These are phyloP conservation scores for Globisporangium ultimum DNA, from an alignment of 352 stramenopile genomes.

Conservation along the genomic window DNA sequence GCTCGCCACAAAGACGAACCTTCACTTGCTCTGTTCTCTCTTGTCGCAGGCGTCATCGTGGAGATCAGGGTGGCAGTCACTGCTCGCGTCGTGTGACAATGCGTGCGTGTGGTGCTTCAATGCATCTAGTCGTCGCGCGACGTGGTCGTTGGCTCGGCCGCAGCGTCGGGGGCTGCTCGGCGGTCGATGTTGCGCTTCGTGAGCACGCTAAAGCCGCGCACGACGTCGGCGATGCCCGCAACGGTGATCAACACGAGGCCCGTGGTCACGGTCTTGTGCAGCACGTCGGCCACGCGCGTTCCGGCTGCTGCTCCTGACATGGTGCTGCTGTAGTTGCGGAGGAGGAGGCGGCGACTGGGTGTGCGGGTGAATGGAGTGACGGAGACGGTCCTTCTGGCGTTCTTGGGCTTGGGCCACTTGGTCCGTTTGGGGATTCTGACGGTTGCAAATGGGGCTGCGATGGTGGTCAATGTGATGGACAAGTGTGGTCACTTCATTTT, in stretches of 20 bases:
- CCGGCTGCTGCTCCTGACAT: slow-evolving; percentile 25
- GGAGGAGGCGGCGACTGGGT: neutral
- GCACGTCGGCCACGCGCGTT: slow-evolving; percentile 60
- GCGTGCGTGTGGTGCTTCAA: neutral
- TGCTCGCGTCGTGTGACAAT: neutral
- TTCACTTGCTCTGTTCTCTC: too few species aligned
- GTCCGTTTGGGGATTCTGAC: neutral
- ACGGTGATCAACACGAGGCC: slow-evolving; percentile 68
- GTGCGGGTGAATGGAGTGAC: neutral
- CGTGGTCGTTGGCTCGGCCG: slow-evolving; percentile 5
- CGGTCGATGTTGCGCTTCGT: slow-evolving; percentile 80
- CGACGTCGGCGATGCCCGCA: slow-evolving; percentile 70
- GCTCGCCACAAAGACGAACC: neutral
- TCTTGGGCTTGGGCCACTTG: neutral
- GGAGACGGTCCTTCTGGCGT: too few species aligned
- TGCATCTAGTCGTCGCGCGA: slow-evolving; percentile 25
- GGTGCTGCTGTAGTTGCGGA: neutral
- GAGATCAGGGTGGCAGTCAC: too few species aligned
- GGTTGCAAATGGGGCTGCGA: neutral
- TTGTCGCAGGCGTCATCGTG: too few species aligned
- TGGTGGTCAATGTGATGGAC: neutral
- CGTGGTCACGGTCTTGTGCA: slow-evolving; percentile 80
- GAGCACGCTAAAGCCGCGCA: slow-evolving; percentile 72
- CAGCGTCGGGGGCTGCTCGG: slow-evolving; percentile 19
- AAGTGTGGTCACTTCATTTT: too few species aligned